A percentile compares a stretch with the other conserved stretches of the same genome.
phyloP scores from a whole-genome alignment of 805 yeast genomes.

The Scheffersomyces stipitis region DNA sequence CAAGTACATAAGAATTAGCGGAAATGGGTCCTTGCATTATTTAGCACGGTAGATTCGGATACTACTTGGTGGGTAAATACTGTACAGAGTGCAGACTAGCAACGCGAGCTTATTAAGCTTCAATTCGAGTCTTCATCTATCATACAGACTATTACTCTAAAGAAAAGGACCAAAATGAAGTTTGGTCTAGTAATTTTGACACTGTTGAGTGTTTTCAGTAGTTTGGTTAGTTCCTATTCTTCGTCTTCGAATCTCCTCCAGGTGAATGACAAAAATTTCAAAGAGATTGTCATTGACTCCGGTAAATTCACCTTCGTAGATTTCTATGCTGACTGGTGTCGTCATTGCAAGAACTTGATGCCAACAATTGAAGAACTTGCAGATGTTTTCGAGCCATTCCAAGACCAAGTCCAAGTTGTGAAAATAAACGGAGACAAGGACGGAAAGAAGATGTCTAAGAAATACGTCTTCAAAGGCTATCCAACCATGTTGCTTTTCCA shows the following conservation, averaged over 20 bases:
- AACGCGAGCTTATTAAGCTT: no score
- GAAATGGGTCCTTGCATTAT: no score
- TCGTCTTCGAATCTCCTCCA: constrained; percentile 33
- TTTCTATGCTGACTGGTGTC: constrained; percentile 71
- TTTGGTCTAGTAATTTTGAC: no score
- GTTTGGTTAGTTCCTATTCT: constrained; percentile 6
- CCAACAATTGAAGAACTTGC: constrained; percentile 44
- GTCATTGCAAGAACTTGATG: constrained; percentile 59
- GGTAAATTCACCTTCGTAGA: constrained; percentile 47
- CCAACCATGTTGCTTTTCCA: constrained; percentile 67
- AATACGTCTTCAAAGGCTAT: constrained; percentile 57
- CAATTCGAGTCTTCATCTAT: no score
- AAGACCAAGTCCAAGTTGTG: constrained; percentile 45
- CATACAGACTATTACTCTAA: no score
- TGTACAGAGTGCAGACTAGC: no score
- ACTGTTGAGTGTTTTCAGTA: neutral
- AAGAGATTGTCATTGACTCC: constrained; percentile 54
- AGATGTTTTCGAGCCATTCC: constrained; percentile 23
- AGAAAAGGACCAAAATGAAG: no score
- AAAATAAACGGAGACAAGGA: constrained; percentile 61
- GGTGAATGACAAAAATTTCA: constrained; percentile 51
- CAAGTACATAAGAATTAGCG: no score
- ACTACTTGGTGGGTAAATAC: no score
- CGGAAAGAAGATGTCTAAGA: constrained; percentile 48
- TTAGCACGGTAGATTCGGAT: no score